phyloP scores from a whole-genome alignment of 2,329 filamentous ascomycete species.

The Aspergillus transmontanensis region DNA sequence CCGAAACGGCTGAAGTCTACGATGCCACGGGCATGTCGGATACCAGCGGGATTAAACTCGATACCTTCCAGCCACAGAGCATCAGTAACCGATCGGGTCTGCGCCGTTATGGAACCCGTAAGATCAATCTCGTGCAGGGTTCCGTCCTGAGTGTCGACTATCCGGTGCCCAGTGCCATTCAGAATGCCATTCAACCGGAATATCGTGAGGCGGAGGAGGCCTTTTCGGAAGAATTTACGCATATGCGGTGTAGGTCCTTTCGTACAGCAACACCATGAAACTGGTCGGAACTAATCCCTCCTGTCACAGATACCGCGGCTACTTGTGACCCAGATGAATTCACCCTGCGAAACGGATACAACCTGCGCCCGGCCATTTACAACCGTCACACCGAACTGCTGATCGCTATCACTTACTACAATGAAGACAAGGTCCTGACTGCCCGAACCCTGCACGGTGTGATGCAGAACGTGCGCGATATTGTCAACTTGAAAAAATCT shows the following conservation, averaged over 20 bases:
- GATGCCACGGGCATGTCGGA: slow-evolving; percentile 58
- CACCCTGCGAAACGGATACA: slow-evolving; percentile 97
- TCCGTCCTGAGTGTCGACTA: slow-evolving; percentile 96
- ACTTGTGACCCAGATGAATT: slow-evolving; percentile 98
- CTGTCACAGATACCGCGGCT: slow-evolving; percentile 73
- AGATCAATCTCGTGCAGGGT: slow-evolving; percentile 96
- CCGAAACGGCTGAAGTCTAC: slow-evolving; percentile 49
- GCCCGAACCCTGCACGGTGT: slow-evolving; percentile 92
- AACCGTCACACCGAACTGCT: slow-evolving; percentile 96
- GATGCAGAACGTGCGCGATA: slow-evolving; percentile 98
- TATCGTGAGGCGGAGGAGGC: slow-evolving; percentile 86
- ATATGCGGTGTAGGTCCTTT: slow-evolving; percentile 74
- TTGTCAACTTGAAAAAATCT: slow-evolving; percentile 97
- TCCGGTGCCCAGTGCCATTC: slow-evolving; percentile 93
- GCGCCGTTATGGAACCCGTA: slow-evolving; percentile 90
- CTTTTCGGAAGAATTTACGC: slow-evolving; percentile 87
- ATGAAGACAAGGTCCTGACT: slow-evolving; percentile 94
- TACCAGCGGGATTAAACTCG: slow-evolving; percentile 46
- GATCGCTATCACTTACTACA: slow-evolving; percentile 98
- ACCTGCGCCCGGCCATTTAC: slow-evolving; percentile 96
- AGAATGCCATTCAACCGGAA: slow-evolving; percentile 91
- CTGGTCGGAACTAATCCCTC: slow-evolving; percentile 9
- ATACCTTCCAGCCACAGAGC: slow-evolving; percentile 67
- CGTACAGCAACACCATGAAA: background rate
- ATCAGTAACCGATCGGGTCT: slow-evolving; percentile 70